A percentile compares a stretch with the other conserved stretches of the same genome.
Conservation (phyloP, 768 basidiomycete species). For the Neoboletus brunneissimus region DNA sequence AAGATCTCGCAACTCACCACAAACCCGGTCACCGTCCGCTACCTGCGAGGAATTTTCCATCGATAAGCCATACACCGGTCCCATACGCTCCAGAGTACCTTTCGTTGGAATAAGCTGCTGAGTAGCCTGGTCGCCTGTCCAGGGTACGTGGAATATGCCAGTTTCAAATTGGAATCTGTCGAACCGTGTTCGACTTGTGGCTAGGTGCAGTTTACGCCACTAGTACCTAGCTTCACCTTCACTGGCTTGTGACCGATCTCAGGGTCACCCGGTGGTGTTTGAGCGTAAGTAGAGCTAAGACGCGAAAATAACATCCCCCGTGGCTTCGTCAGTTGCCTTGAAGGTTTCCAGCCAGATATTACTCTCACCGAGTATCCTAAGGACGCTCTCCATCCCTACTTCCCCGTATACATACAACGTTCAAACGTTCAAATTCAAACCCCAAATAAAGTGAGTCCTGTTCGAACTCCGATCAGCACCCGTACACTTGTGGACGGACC, state of each 20-base stretch:
- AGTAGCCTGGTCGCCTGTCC: neutral
- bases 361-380: neutral
- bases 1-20: neutral
- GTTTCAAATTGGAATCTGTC: neutral
- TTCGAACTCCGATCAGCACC: too few species aligned
- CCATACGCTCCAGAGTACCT: neutral
- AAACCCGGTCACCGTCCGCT: neutral
- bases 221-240: too few species aligned
- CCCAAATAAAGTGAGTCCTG: too few species aligned
- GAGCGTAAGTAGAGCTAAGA: neutral
- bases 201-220: too few species aligned
- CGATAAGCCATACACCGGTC: neutral
- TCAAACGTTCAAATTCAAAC: too few species aligned
- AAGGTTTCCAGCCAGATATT: neutral
- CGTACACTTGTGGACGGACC: too few species aligned
- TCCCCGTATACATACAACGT: too few species aligned
- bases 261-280: neutral
- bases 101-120: neutral
- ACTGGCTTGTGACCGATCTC: too few species aligned
- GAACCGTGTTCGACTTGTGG: neutral
- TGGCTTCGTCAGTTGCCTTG: neutral
- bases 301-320: neutral
- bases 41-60: conserved; percentile 5
- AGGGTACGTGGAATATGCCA: neutral
- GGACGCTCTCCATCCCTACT: too few species aligned